phyloP scores from a whole-genome alignment of 169 alveolate genomes.

The Eimeria acervulina region DNA sequence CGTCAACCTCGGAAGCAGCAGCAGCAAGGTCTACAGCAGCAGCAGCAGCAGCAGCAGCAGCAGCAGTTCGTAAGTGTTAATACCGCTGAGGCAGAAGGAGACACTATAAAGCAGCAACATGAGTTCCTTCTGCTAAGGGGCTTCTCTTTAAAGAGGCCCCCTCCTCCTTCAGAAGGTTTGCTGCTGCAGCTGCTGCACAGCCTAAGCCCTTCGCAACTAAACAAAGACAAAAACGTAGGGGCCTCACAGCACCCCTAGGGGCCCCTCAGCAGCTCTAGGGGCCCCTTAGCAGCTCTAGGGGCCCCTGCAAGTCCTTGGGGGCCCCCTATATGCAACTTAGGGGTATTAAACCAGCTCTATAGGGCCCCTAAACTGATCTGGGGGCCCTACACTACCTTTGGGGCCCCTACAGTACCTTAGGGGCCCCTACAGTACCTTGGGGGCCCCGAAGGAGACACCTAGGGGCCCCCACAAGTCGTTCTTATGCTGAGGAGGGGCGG shows the following conservation, averaged over 20 bases:
- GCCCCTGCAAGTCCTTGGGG: background rate
- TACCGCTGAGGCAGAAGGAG: background rate
- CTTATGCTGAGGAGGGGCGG: too few species aligned
- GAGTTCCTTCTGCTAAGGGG: background rate
- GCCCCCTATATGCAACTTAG: background rate
- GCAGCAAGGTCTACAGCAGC: too few species aligned
- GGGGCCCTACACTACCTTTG: background rate
- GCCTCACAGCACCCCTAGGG: too few species aligned
- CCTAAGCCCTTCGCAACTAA: background rate
- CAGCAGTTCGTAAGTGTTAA: background rate
- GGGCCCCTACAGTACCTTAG: background rate
- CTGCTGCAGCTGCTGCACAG: background rate
- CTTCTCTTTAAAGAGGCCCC: background rate
- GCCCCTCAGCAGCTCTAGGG: too few species aligned
- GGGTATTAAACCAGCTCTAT: background rate
- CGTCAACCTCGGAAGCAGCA: too few species aligned
- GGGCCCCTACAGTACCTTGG: background rate
- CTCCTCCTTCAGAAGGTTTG: background rate
- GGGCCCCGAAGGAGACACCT: background rate
- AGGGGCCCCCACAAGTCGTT: background rate
- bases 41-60: background rate
- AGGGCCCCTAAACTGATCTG: background rate
- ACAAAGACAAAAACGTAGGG: too few species aligned
- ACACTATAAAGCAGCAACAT: background rate
- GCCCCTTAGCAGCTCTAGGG: background rate